Percentiles rank a stretch among this genome's conserved stretches.
Evolutionary conservation across 768 basidiomycete genomes (phyloP).

Genomic region (Lactarius sp.): DNA sequence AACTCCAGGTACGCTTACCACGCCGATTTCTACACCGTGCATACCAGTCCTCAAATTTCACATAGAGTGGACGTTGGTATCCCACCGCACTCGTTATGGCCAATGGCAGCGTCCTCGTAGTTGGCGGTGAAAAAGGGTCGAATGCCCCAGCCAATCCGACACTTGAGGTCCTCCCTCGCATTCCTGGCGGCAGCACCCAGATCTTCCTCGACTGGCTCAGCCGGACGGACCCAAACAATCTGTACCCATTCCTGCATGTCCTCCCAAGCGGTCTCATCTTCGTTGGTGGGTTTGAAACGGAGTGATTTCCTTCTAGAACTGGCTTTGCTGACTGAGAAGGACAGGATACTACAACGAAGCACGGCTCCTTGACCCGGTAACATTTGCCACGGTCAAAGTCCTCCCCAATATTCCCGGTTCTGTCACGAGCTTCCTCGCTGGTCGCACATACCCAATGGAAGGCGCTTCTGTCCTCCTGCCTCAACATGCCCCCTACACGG

Average conservation of each 20-base stretch:
- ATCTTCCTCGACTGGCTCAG: slow-evolving; percentile 60
- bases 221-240: slow-evolving; percentile 73
- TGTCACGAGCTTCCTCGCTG: slow-evolving; percentile 64
- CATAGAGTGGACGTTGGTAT: slow-evolving; percentile 65
- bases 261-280: slow-evolving; percentile 68
- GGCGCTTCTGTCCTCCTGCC: slow-evolving; percentile 68
- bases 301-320: background rate
- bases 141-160: slow-evolving; percentile 55
- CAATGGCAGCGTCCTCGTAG: slow-evolving; percentile 68
- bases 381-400: slow-evolving; percentile 52
- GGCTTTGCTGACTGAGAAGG: background rate
- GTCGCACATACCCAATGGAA: slow-evolving; percentile 75
- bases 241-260: slow-evolving; percentile 73
- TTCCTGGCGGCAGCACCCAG: slow-evolving; percentile 56
- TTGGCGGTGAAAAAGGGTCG: slow-evolving; percentile 71
- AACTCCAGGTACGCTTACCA: slow-evolving; percentile 48
- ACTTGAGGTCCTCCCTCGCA: slow-evolving; percentile 66
- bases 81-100: slow-evolving; percentile 64
- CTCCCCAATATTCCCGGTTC: slow-evolving; percentile 73
- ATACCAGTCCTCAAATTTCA: background rate
- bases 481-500: slow-evolving; percentile 66
- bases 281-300: slow-evolving; percentile 46
- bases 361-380: slow-evolving; percentile 62
- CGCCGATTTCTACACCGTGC: background rate
- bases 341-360: slow-evolving; percentile 75